Evolutionary conservation across 2,329 filamentous ascomycete genomes (phyloP).

Genomic region (Aspergillaceae sp.): DNA sequence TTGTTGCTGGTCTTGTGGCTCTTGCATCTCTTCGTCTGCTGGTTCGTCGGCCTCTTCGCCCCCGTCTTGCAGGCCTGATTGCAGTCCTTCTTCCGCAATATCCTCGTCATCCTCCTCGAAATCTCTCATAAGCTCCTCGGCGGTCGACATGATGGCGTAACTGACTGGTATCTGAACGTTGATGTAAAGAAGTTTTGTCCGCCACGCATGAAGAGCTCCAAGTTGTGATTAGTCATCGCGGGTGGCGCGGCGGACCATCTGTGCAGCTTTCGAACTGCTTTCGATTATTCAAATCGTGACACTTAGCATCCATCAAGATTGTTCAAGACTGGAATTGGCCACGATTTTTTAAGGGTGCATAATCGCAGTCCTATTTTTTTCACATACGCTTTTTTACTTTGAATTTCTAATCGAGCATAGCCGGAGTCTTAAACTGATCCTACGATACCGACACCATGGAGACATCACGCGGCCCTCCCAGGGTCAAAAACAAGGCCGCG

Average conservation of each 20-base stretch:
- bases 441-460: slow-evolving; percentile 58
- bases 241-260: slow-evolving; percentile 9
- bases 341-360: no score
- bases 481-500: slow-evolving; percentile 97
- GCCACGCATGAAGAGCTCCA: no score
- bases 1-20: slow-evolving; percentile 20
- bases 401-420: no score
- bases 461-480: slow-evolving; percentile 76
- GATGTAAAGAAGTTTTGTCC: no score
- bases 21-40: slow-evolving; percentile 48
- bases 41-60: slow-evolving; percentile 58
- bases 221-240: slow-evolving; percentile 1
- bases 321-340: no score
- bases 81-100: slow-evolving; percentile 45
- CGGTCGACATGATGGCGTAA: slow-evolving; percentile 65
- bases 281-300: slow-evolving; percentile 1
- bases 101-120: slow-evolving; percentile 67
- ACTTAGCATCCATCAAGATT: no score
- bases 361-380: background rate
- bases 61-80: background rate
- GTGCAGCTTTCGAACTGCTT: slow-evolving; percentile 12
- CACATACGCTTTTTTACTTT: background rate
- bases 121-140: slow-evolving; percentile 85
- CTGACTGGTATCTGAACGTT: background rate
- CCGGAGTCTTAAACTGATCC: background rate